A percentile compares a stretch with the other conserved stretches of the same genome.
phyloP scores from a whole-genome alignment of 805 yeast genomes.

The Cyberlindnera subsufficiens region DNA sequence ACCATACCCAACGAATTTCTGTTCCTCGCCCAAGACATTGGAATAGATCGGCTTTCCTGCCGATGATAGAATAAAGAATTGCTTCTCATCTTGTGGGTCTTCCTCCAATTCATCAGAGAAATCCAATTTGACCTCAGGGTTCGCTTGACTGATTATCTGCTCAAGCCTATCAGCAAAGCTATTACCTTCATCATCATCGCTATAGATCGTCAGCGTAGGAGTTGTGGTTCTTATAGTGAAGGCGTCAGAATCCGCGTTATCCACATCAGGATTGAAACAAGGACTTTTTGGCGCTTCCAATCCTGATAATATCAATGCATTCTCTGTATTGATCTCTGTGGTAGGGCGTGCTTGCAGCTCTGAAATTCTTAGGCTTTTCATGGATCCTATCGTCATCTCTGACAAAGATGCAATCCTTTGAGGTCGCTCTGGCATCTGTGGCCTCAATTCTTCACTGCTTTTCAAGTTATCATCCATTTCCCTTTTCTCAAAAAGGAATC shows the following conservation, averaged over 20 bases:
- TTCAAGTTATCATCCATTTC: background rate
- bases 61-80: conserved; percentile 69
- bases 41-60: conserved; percentile 91
- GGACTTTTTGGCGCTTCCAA: background rate
- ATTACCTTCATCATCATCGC: conserved; percentile 17
- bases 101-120: conserved; percentile 10
- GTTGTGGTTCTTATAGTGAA: conserved; percentile 19
- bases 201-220: conserved; percentile 26
- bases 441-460: conserved; percentile 2
- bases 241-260: conserved; percentile 6
- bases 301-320: conserved; percentile 3
- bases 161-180: conserved; percentile 16
- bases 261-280: background rate
- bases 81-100: conserved; percentile 36
- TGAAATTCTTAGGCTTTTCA: conserved; percentile 12
- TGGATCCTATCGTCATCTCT: conserved; percentile 14
- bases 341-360: conserved; percentile 27
- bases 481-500: background rate
- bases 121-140: conserved; percentile 9
- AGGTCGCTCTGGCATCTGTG: conserved; percentile 14
- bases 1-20: conserved; percentile 59
- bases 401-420: conserved; percentile 18
- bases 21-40: conserved; percentile 54
- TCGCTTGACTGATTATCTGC: conserved; percentile 21
- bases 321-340: conserved; percentile 25